Conservation (phyloP, 495 filamentous ascomycete species). For the Hypomontagnella submonticulosa region DNA sequence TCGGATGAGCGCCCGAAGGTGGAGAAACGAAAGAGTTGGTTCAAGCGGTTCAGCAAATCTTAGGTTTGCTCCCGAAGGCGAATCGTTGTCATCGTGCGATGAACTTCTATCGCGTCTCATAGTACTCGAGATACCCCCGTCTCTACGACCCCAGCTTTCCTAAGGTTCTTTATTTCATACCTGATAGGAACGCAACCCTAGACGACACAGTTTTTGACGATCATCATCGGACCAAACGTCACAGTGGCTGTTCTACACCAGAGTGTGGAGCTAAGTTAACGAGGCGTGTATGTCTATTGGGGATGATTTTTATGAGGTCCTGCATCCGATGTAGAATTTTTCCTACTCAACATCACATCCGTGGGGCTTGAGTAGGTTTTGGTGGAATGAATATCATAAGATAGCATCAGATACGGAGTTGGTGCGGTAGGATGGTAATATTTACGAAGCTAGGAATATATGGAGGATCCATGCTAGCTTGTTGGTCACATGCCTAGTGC, state of each 20-base stretch:
- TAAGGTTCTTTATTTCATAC: slow-evolving; percentile 27
- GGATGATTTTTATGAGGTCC: slow-evolving; percentile 1
- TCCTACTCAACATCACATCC: slow-evolving; percentile 17
- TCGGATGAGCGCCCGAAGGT: slow-evolving; percentile 52
- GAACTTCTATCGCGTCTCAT: slow-evolving; percentile 23
- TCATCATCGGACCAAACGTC: slow-evolving; percentile 14
- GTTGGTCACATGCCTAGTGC: slow-evolving; percentile 30
- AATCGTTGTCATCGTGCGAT: slow-evolving; percentile 15
- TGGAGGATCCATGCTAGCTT: slow-evolving; percentile 30
- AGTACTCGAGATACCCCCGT: slow-evolving; percentile 37
- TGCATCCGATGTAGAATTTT: slow-evolving; percentile 11
- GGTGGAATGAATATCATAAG: slow-evolving; percentile 24
- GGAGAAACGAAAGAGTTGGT: slow-evolving; percentile 90
- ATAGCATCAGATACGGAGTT: slow-evolving; percentile 34
- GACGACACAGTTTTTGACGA: slow-evolving; percentile 29
- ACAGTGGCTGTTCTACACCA: slow-evolving; percentile 4
- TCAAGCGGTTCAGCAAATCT: slow-evolving; percentile 83
- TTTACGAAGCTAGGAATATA: slow-evolving; percentile 43
- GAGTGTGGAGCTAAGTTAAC: slow-evolving; percentile 9
- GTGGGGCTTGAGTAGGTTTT: slow-evolving; percentile 14
- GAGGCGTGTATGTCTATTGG: neutral
- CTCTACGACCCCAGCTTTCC: slow-evolving; percentile 32
- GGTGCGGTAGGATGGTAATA: slow-evolving; percentile 33
- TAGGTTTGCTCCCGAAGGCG: slow-evolving; percentile 33
- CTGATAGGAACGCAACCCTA: slow-evolving; percentile 11